A percentile compares a stretch with the other conserved stretches of the same genome.
Evolutionary conservation across 345 rosid species (phyloP).

Genomic region (Acer saccharum): DNA sequence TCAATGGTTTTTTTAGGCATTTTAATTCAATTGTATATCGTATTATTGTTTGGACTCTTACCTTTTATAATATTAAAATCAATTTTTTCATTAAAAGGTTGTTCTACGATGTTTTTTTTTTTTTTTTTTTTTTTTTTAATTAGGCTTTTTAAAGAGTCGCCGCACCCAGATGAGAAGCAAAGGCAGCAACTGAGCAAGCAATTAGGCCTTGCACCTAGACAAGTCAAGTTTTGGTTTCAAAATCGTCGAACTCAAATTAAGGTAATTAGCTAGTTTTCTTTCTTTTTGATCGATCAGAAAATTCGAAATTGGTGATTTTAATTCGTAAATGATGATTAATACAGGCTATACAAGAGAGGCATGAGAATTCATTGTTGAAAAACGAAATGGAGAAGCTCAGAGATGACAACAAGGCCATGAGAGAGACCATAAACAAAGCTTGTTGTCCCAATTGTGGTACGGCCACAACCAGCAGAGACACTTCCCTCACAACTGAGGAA

Average conservation of each 20-base stretch:
- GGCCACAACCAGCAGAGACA: conserved; percentile 52
- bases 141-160: conserved; percentile 96
- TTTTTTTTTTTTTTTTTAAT: too few relatives aligned
- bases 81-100: too few relatives aligned
- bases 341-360: conserved; percentile 96
- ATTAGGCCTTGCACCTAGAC: conserved; percentile 92
- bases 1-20: too few relatives aligned
- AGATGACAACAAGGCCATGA: conserved; percentile 86
- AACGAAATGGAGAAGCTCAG: conserved; percentile 82
- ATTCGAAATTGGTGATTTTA: too few relatives aligned
- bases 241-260: conserved; percentile 97
- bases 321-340: too few relatives aligned
- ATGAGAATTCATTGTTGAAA: conserved; percentile 85
- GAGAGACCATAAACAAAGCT: conserved; percentile 71
- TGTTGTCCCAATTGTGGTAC: conserved; percentile 88
- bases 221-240: conserved; percentile 99
- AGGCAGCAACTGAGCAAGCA: conserved; percentile 94
- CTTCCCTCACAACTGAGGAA: conserved; percentile 53
- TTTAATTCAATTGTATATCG: too few relatives aligned
- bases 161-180: conserved; percentile 99
- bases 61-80: too few relatives aligned
- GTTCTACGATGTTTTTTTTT: neutral
- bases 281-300: neutral
- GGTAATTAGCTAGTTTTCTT: conserved; percentile 31
- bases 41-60: too few relatives aligned